Evolutionary conservation across 768 basidiomycete species (phyloP).

Genomic region (Tephrocybe sp.): DNA sequence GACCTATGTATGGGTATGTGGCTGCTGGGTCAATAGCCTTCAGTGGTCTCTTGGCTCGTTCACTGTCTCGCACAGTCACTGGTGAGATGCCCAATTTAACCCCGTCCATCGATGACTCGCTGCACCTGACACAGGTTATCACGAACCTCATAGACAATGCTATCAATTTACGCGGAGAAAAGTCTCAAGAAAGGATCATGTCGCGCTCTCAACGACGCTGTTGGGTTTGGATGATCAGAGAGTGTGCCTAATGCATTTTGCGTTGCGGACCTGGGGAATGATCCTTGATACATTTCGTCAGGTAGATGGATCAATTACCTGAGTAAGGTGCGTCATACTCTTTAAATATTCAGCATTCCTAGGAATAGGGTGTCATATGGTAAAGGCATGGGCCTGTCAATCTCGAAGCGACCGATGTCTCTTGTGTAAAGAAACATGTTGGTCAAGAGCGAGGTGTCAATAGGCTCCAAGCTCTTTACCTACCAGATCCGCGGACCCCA

Average conservation of each 20-base stretch:
- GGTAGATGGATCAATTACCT: slow-evolving; percentile 95
- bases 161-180: slow-evolving; percentile 94
- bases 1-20: no score
- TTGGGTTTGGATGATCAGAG: slow-evolving; percentile 75
- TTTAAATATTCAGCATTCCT: slow-evolving; percentile 8
- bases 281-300: slow-evolving; percentile 99
- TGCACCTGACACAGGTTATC: slow-evolving; percentile 92
- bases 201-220: slow-evolving; percentile 83
- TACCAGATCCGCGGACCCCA: slow-evolving; percentile 79
- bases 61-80: slow-evolving; percentile 92
- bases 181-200: slow-evolving; percentile 77
- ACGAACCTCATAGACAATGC: slow-evolving; percentile 95
- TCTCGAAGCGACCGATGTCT: slow-evolving; percentile 94
- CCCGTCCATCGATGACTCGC: slow-evolving; percentile 93
- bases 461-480: slow-evolving; percentile 91
- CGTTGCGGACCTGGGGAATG: slow-evolving; percentile 96
- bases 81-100: slow-evolving; percentile 93
- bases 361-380: slow-evolving; percentile 99
- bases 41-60: slow-evolving; percentile 92
- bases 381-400: slow-evolving; percentile 93
- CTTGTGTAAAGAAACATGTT: slow-evolving; percentile 99
- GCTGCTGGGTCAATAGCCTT: no score
- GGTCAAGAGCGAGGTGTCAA: slow-evolving; percentile 93
- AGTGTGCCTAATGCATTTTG: slow-evolving; percentile 94
- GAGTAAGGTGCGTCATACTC: slow-evolving; percentile 46